Base-by-base conservation (phyloP, 2,329 filamentous ascomycete species). In the Fusarium devonianum region DNA sequence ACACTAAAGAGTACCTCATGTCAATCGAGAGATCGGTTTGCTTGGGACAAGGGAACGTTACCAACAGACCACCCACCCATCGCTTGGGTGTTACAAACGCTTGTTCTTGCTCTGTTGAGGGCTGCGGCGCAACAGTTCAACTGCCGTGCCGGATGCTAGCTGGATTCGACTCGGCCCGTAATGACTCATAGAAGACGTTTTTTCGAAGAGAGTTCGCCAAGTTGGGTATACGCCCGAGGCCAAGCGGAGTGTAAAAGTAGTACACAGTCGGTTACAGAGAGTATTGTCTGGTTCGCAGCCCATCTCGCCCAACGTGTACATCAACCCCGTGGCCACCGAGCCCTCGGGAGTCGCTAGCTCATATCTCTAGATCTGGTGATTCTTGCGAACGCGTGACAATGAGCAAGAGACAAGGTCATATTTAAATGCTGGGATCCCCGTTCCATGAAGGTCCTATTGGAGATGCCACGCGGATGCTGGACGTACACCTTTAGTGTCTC, bases 371-470 rank as follows among this genome's bases (percentile, higher is more conserved):
- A 49, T 29, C 13, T 11, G 33, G 56, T 7, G 45, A 45, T 26
- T 18, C 13, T 53, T 60, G 56, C 56, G 56, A 60, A 22, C 6
- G 5, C n/a, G 5, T 12, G 55, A 59, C 52, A 53, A 36, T 57
- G 56, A 57, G 56, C 22, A 32, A 60, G 35, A 21, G 34, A 40
- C 16, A 57, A 57, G 33, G 42, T 53, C 42, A 57, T 59, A 59
- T 59, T 59, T 59, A 59, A 59, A 59, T 53, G 39, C 42, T 9
- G 18, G 32, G 13, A 25, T 37, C n/a, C 13, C 34, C 34, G 8
- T 14, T 14, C 5, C 5, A 10, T 7, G 14, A 12, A 11, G n/a
- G n/a, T n/a, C n/a, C n/a, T n/a, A n/a, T 5, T 9, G 17, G 7
- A 17, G 13, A 16, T 9, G 29, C 7, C 38, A 16, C 7, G 16